Percentiles rank a stretch among this genome's conserved stretches.
Conservation (phyloP, 306 rosid species). For the Crataegus laevigata region DNA sequence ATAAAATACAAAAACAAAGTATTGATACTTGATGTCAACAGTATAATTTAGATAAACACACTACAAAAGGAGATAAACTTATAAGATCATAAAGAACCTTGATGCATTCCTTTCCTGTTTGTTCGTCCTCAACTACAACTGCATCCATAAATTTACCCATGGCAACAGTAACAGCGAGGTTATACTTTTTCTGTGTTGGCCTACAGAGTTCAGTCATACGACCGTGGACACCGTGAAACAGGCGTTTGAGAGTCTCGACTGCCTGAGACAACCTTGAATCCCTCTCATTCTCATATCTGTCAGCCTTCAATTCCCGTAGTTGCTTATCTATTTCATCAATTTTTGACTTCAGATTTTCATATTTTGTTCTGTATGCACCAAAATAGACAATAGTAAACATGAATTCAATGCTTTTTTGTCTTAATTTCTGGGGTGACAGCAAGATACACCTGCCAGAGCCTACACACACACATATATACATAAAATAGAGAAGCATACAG, state of each 20-base stretch:
- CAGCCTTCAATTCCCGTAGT: conserved; percentile 90
- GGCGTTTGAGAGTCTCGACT: conserved; percentile 92
- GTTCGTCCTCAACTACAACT: conserved; percentile 92
- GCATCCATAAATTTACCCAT: conserved; percentile 99
- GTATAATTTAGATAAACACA: neutral
- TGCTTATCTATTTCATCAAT: conserved; percentile 80
- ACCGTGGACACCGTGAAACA: conserved; percentile 95
- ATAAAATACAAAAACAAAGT: neutral
- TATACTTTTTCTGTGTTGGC: conserved; percentile 92
- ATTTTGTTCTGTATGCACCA: conserved; percentile 51
- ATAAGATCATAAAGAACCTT: conserved; percentile 49
- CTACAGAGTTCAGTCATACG: conserved; percentile 98
- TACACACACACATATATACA: neutral
- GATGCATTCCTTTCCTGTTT: conserved; percentile 98
- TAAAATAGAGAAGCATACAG: neutral
- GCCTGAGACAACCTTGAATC: conserved; percentile 93
- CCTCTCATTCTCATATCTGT: conserved; percentile 93
- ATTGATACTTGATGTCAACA: neutral
- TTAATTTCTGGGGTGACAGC: neutral
- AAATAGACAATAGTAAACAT: neutral
- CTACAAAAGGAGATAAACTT: conserved; percentile 5
- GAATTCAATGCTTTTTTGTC: neutral
- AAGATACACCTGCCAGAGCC: neutral
- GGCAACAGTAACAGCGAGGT: conserved; percentile 96
- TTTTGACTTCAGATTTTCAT: conserved; percentile 60